Percentiles rank a stretch among this genome's conserved stretches.
phyloP scores from a whole-genome alignment of 1,139 yeast species.

The Geotrichum restrictum region DNA sequence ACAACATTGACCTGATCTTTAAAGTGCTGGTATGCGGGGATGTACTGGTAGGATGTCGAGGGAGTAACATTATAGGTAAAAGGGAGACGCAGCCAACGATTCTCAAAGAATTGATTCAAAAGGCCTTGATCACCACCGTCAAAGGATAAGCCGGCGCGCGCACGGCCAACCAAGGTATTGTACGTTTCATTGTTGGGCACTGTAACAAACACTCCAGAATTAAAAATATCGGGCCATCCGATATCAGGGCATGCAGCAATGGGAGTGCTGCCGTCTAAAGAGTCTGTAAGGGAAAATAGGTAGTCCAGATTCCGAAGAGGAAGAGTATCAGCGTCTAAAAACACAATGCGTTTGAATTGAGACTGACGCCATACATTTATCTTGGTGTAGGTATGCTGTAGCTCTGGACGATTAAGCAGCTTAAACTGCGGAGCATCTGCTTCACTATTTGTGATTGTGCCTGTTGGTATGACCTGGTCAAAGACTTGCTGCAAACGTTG shows the following conservation, averaged over 20 bases:
- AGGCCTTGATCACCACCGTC: constrained; percentile 98
- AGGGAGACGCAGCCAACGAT: constrained; percentile 65
- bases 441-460: constrained; percentile 31
- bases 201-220: constrained; percentile 76
- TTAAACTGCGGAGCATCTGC: constrained; percentile 39
- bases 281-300: constrained; percentile 41
- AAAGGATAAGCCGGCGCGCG: constrained; percentile 51
- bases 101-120: constrained; percentile 71
- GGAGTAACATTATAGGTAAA: constrained; percentile 86
- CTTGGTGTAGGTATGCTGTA: constrained; percentile 67
- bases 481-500: constrained; percentile 30
- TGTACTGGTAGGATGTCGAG: constrained; percentile 69
- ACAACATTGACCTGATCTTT: constrained; percentile 52
- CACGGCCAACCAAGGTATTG: constrained; percentile 41
- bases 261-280: constrained; percentile 19
- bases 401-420: constrained; percentile 67
- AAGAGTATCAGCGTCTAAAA: constrained; percentile 78
- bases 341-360: constrained; percentile 60
- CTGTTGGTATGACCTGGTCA: constrained; percentile 38
- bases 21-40: constrained; percentile 73
- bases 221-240: constrained; percentile 95
- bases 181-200: constrained; percentile 54
- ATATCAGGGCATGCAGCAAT: constrained; percentile 77
- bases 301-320: constrained; percentile 49
- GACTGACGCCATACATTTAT: constrained; percentile 64